Evolutionary conservation across 148 eudicot genomes (phyloP), one percentile per base, ranked within the genome.

Genomic region (Dysphania ambrosioides): DNA sequence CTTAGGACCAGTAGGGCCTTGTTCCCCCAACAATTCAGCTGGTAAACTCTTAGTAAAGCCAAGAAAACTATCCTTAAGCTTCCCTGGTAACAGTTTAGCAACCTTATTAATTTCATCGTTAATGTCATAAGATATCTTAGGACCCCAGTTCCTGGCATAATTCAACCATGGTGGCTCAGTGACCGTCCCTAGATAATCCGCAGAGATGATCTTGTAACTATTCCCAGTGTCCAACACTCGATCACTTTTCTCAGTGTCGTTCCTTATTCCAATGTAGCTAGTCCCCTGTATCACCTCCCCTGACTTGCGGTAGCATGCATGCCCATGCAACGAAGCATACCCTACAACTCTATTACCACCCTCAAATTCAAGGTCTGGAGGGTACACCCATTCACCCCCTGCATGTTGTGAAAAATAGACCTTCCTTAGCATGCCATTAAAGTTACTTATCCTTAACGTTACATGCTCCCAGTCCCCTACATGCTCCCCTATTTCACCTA

Each of bases 391-490:
- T 8, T 55, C 74, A 0, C 87, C 87, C 16, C 75, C 79, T 18
- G 83, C 83, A 34, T 85, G 87, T 34, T 85, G 77, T 8, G 87
- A 79, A 41, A 79, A 85, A 67, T 73, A 85, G 2, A 75, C 81
- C 21, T 77, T 63, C 11, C 59, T 73, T 65, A 84, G 16, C 71
- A 61, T 47, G 0, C 87, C 87, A 32, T 84, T 76, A 60, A 84
- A 84, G 41, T 84, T 84, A 44, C 87, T 84, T 0, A 84, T 73
- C 55, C 87, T 78, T 40, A 84, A 71, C 7, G 87, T 84, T 3
- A 84, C 47, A 30, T 84, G 87, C 68, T 81, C 87, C 84, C 87
- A 84, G 24, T 84, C 87, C 1, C 80, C 78, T 1, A 84, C 84
- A 49, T 84, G 87, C 44, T 84, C 84, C 12, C 84, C 84, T 11